These are phyloP conservation scores for Gracilariopsis chorda DNA, from an alignment of 23 red algal genomes.

Conservation along the genomic window DNA sequence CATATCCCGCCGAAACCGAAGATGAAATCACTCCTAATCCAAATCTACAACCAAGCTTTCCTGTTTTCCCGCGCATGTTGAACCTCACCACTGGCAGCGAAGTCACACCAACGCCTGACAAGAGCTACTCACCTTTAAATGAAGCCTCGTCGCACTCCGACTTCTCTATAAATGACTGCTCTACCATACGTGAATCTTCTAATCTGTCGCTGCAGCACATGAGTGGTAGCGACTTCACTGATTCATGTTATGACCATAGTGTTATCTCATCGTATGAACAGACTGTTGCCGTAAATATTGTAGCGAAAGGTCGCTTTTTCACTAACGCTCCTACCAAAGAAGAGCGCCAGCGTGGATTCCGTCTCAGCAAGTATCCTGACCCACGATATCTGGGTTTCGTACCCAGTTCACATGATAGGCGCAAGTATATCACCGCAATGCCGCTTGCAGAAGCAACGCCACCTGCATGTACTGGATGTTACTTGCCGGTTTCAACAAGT, in stretches of 20 bases:
- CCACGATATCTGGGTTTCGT: conserved; percentile 17
- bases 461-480: neutral
- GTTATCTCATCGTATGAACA: neutral
- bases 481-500: neutral
- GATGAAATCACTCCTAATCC: conserved; percentile 11
- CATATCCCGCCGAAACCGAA: neutral
- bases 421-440: neutral
- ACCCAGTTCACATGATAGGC: neutral
- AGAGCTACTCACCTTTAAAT: neutral
- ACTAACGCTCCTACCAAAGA: neutral
- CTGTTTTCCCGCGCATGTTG: neutral
- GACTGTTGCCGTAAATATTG: conserved; percentile 4
- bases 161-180: neutral
- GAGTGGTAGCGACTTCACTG: neutral
- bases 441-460: neutral
- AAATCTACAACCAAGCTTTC: neutral
- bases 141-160: neutral
- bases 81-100: neutral
- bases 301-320: neutral
- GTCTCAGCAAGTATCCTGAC: neutral
- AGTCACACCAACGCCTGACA: neutral
- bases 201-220: neutral
- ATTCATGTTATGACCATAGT: neutral
- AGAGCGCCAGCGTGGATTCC: neutral
- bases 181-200: neutral